A percentile compares a stretch with the other conserved stretches of the same genome.
phyloP scores from a whole-genome alignment of 257 asterid species.

The Vinca minor region DNA sequence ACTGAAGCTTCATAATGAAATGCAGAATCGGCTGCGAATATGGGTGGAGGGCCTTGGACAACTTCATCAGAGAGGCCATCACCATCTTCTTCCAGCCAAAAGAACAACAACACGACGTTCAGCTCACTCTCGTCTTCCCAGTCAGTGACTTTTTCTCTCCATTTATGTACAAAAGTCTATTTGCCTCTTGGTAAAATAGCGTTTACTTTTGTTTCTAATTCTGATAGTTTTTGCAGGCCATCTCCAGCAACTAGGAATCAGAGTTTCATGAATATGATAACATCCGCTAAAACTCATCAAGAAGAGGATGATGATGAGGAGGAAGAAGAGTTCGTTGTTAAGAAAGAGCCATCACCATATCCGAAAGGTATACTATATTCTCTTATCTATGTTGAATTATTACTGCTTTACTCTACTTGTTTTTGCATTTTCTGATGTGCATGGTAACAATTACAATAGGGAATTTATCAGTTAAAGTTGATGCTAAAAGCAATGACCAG shows the following conservation, averaged over 20 bases:
- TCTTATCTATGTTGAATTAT: not conserved
- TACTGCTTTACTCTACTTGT: conserved; percentile 7
- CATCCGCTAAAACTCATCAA: conserved; percentile 54
- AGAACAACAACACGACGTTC: conserved; percentile 36
- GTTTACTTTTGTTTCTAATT: not conserved
- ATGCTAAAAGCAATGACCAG: conserved; percentile 55
- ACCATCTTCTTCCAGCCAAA: conserved; percentile 52
- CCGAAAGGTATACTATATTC: conserved; percentile 44
- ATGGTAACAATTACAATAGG: conserved; percentile 32
- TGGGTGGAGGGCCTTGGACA: conserved; percentile 54
- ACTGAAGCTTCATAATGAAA: conserved; percentile 10
- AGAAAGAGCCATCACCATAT: conserved; percentile 59
- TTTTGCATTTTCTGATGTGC: conserved; percentile 7
- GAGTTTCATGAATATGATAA: conserved; percentile 66
- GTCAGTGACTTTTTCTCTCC: conserved; percentile 44
- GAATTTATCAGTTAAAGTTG: conserved; percentile 50
- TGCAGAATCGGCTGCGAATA: conserved; percentile 49
- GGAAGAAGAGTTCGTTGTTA: conserved; percentile 55
- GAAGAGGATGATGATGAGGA: conserved; percentile 78
- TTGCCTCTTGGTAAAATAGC: not conserved
- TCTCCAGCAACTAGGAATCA: conserved; percentile 56
- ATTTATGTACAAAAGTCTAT: conserved; percentile 4
- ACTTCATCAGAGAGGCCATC: conserved; percentile 53
- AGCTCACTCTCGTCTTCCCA: conserved; percentile 67
- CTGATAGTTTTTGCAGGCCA: conserved; percentile 39